phyloP scores from a whole-genome alignment of 75 land plant genomes.

The Sequoia sempervirens region DNA sequence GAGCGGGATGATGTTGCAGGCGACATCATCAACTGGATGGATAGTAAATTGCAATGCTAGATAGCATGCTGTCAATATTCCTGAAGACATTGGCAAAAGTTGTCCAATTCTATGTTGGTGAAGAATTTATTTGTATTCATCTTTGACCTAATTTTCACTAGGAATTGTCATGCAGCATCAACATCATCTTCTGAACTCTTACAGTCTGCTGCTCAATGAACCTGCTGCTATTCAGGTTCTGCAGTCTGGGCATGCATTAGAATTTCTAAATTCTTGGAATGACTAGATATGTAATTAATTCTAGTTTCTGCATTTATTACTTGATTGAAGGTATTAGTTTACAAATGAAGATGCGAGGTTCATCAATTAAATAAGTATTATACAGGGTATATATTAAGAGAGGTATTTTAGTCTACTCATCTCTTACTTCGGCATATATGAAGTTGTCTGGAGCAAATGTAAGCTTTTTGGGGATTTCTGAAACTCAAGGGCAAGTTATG shows the following conservation, averaged over 20 bases:
- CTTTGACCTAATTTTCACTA: neutral
- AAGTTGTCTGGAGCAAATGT: neutral
- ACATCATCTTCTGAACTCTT: neutral
- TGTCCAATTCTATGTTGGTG: neutral
- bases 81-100: neutral
- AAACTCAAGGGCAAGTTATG: neutral
- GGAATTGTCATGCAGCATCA: slow-evolving; percentile 3
- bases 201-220: neutral
- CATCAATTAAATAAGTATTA: neutral
- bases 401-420: neutral
- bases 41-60: slow-evolving; percentile 11
- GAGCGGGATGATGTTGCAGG: slow-evolving; percentile 65
- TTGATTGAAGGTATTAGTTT: neutral
- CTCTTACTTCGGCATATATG: neutral
- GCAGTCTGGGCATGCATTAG: neutral
- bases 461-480: neutral
- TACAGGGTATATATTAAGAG: neutral
- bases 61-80: neutral
- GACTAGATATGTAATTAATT: neutral
- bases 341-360: neutral
- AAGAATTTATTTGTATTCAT: neutral
- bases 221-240: neutral
- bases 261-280: neutral
- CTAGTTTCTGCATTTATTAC: neutral
- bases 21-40: slow-evolving; percentile 88